phyloP scores from a whole-genome alignment of 257 asterid genomes.

The Linderniella brevidens region DNA sequence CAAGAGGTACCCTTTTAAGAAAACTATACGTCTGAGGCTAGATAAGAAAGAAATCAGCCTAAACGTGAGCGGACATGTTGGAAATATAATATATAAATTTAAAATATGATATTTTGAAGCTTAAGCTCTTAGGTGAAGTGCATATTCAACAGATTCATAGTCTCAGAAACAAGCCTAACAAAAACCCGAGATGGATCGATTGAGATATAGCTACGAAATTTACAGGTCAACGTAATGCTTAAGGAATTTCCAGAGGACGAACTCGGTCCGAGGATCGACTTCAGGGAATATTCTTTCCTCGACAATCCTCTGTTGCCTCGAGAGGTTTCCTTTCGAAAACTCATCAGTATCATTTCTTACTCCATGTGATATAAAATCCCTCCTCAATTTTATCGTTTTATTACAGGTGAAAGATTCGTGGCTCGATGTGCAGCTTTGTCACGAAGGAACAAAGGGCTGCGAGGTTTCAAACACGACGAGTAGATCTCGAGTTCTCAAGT shows the following conservation, averaged over 20 bases:
- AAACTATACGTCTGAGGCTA: no score
- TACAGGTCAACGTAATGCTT: constrained; percentile 73
- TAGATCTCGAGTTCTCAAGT: constrained; percentile 36
- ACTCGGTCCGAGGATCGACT: constrained; percentile 54
- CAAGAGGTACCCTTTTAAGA: no score
- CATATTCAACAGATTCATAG: no score
- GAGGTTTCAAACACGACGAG: constrained; percentile 47
- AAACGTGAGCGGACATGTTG: no score
- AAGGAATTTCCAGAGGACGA: constrained; percentile 58
- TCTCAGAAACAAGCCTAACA: no score
- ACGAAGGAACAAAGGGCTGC: constrained; percentile 66
- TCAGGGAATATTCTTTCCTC: constrained; percentile 83
- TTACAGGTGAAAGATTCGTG: constrained; percentile 87
- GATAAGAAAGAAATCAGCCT: no score
- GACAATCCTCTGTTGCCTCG: constrained; percentile 65
- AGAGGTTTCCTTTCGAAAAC: constrained; percentile 30
- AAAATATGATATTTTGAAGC: no score
- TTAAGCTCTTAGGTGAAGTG: no score
- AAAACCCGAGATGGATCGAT: no score
- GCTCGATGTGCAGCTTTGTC: constrained; percentile 89
- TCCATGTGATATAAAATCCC: background rate
- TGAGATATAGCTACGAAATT: constrained; percentile 6
- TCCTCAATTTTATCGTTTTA: background rate
- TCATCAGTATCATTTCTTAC: constrained; percentile 3
- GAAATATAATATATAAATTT: no score